Evolutionary conservation across 2,329 filamentous ascomycete species (phyloP).

Genomic region (Neonectria hederae): DNA sequence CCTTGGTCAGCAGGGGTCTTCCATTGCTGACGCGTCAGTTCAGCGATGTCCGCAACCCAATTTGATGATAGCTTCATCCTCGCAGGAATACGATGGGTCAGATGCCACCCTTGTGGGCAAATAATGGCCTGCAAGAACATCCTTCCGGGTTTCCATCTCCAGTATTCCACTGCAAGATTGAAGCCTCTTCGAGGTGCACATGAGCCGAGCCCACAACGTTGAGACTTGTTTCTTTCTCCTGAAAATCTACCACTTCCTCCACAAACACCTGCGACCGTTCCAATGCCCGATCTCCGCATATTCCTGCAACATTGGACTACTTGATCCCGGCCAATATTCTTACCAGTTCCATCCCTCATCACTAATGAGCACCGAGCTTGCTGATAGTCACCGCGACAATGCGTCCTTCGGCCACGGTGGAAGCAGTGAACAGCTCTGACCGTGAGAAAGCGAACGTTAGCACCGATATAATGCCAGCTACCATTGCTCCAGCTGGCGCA

Average conservation of each 20-base stretch:
- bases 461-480: not conserved
- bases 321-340: not conserved
- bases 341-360: not conserved
- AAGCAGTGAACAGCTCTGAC: not conserved
- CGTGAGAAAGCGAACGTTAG: not conserved
- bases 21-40: not conserved
- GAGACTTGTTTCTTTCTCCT: not conserved
- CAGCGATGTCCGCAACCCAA: not conserved
- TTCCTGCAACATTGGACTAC: not conserved
- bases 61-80: slow-evolving; percentile 5
- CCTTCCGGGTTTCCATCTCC: too few relatives aligned
- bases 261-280: not conserved
- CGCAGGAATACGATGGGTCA: not conserved
- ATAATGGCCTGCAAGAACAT: too few relatives aligned
- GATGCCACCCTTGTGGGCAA: not conserved
- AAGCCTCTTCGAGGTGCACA: not conserved
- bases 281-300: not conserved
- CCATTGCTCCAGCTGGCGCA: fast-evolving
- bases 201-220: not conserved
- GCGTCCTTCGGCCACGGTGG: not conserved
- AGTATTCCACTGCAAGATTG: not conserved
- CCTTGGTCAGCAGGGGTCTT: fast-evolving
- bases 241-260: not conserved
- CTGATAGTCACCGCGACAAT: not conserved
- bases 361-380: too few relatives aligned